Percentiles rank a stretch among this genome's conserved stretches.
Conservation (phyloP, 176 grass and related monocot genomes). For the Rhynchospora pubera region DNA sequence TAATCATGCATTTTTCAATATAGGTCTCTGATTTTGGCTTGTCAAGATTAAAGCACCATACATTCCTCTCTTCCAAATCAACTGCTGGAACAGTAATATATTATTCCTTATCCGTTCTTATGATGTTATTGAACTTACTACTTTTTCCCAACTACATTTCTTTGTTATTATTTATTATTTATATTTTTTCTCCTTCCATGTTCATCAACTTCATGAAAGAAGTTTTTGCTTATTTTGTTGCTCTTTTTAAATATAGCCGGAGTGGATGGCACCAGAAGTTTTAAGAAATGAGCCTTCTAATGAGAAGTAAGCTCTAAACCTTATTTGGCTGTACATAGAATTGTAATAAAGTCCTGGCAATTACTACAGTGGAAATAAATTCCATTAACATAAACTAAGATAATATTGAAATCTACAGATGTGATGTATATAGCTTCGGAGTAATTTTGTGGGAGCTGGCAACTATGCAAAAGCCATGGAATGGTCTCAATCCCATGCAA, state of each 20-base stretch:
- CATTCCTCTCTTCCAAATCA: slow-evolving; percentile 93
- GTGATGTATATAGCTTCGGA: slow-evolving; percentile 97
- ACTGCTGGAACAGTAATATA: slow-evolving; percentile 87
- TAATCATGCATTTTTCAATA: background rate
- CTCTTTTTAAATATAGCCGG: slow-evolving; percentile 55
- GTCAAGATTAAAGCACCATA: slow-evolving; percentile 98
- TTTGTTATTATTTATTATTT: background rate
- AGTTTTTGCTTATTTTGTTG: slow-evolving; percentile 8
- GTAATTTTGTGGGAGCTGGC: slow-evolving; percentile 97
- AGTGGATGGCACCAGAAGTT: slow-evolving; percentile 99
- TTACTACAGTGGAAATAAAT: background rate
- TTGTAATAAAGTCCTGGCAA: background rate
- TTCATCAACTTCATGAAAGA: slow-evolving; percentile 19
- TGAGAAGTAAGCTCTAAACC: slow-evolving; percentile 65
- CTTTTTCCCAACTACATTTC: background rate
- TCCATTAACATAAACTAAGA: background rate
- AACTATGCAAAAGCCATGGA: slow-evolving; percentile 85
- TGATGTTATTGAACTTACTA: background rate
- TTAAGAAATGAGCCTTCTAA: slow-evolving; percentile 86
- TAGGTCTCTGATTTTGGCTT: slow-evolving; percentile 99
- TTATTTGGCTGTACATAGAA: background rate
- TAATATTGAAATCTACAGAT: slow-evolving; percentile 34
- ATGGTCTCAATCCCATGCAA: slow-evolving; percentile 95
- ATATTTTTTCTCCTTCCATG: background rate
- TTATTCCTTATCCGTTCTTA: slow-evolving; percentile 9